Evolutionary conservation across 371 early-diverging fungal species (phyloP), one percentile per base, ranked within the genome.

Genomic region (Lichtheimia ramosa): DNA sequence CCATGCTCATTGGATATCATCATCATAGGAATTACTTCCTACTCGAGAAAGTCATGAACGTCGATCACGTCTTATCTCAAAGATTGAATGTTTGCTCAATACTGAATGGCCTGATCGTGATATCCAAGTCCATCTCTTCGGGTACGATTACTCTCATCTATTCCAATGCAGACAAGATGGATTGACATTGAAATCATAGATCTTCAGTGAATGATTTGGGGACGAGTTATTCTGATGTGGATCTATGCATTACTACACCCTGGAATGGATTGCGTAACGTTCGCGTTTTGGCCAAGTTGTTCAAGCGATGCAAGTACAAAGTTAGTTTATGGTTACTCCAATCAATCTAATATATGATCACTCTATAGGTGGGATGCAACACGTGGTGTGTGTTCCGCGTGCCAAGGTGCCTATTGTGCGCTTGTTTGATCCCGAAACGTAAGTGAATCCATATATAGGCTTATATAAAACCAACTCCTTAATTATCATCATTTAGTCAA

Each of bases 401-500:
- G 89, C 89, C 13, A 85, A 84, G 61, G 86, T 88, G 1, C 89
- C 89, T 0, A 85, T 88, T 57, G 84, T 86, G 24, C 78, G 81
- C 46, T 51, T 86, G 23, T 83, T 79, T 71, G 86, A 88, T 63
- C 81, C 81, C 23, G 75, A 72, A 59, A 63, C 80, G 89, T 88
- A 86, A 70, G 83, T 71, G 23, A 16, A 34, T 34, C 34, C 34
- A 34, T 34, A 8, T 34, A 34, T 34, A 16, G 51, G 21, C n/a
- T 39, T 28, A 27, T 52, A n/a, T n/a, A n/a, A n/a, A 15, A 48
- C n/a, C 48, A 48, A 48, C 48, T 34, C n/a, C 14, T 15, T 16
- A 23, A 34, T 25, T 0, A 52, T 21, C 48, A 39, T 40, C 23
- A 40, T 34, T 3, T 52, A 78, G 82, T 48, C 62, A 71, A 41